Conservation (phyloP, 306 rosid genomes). For the Lagenaria siceraria region DNA sequence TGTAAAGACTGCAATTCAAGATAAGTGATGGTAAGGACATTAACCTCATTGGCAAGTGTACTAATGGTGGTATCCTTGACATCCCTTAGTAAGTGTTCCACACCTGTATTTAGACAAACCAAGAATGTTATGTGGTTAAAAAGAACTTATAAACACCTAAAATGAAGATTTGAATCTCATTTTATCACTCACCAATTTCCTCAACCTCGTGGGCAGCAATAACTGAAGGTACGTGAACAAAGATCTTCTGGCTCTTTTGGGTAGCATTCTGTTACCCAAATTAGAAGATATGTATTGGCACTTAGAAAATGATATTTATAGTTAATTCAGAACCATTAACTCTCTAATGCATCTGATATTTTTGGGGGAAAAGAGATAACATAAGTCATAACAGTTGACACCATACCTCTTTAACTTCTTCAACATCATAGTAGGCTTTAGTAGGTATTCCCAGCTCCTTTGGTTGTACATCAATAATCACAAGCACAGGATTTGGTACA, state of each 20-base stretch:
- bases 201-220: slow-evolving; percentile 91
- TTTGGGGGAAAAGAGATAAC: not conserved
- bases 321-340: not conserved
- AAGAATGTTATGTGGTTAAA: not conserved
- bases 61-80: slow-evolving; percentile 75
- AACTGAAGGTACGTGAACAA: slow-evolving; percentile 76
- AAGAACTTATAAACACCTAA: not conserved
- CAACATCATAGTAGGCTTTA: slow-evolving; percentile 85
- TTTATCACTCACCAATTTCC: slow-evolving; percentile 55
- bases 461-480: slow-evolving; percentile 83
- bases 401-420: slow-evolving; percentile 77
- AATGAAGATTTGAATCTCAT: not conserved
- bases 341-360: not conserved
- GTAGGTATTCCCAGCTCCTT: slow-evolving; percentile 93
- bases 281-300: not conserved
- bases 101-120: slow-evolving; percentile 39
- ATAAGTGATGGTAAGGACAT: not conserved
- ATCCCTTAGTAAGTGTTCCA: slow-evolving; percentile 77
- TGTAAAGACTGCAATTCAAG: not conserved
- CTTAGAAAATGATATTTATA: not conserved
- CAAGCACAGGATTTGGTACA: slow-evolving; percentile 76
- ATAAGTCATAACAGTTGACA: too few relatives aligned
- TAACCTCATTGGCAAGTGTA: slow-evolving; percentile 81
- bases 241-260: slow-evolving; percentile 82
- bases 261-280: slow-evolving; percentile 61